A percentile compares a stretch with the other conserved stretches of the same genome.
Conservation (phyloP, 192 early-diverging fungal species). For the Phlyctochytrium planicorne region DNA sequence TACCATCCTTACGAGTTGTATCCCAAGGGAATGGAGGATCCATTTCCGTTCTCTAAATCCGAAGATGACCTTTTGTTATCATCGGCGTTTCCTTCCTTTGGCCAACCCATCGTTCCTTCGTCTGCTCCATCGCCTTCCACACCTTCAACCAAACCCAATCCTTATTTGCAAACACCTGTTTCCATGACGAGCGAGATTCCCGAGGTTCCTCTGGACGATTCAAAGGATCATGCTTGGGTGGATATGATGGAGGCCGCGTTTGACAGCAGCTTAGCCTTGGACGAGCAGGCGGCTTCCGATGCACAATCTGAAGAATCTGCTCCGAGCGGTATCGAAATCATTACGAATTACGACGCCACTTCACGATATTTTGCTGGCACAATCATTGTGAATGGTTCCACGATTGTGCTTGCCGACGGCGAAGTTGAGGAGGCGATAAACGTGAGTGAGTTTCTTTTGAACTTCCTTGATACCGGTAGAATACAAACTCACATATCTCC, state of each 20-base stretch:
- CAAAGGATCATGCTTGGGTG: background rate
- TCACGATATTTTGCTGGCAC: background rate
- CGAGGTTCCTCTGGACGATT: background rate
- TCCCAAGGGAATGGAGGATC: background rate
- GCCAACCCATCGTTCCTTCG: background rate
- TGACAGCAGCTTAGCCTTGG: background rate
- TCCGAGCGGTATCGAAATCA: too few species aligned
- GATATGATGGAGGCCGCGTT: slow-evolving; percentile 4
- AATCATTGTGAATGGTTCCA: background rate
- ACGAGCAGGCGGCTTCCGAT: background rate
- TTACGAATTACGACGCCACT: too few species aligned
- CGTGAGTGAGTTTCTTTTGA: background rate
- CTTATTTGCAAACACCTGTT: too few species aligned
- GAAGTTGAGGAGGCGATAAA: background rate
- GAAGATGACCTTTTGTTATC: background rate
- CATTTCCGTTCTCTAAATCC: background rate
- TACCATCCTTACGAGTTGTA: background rate
- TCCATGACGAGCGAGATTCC: too few species aligned
- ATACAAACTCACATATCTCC: too few species aligned
- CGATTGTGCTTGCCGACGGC: background rate
- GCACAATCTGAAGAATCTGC: too few species aligned
- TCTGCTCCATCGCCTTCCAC: too few species aligned
- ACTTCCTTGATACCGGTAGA: too few species aligned
- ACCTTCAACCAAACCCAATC: too few species aligned
- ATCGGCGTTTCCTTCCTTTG: background rate